A percentile compares a stretch with the other conserved stretches of the same genome.
These are phyloP conservation scores for Nannochloris sp. DNA, from an alignment of 139 green algal species.

Conservation along the genomic window DNA sequence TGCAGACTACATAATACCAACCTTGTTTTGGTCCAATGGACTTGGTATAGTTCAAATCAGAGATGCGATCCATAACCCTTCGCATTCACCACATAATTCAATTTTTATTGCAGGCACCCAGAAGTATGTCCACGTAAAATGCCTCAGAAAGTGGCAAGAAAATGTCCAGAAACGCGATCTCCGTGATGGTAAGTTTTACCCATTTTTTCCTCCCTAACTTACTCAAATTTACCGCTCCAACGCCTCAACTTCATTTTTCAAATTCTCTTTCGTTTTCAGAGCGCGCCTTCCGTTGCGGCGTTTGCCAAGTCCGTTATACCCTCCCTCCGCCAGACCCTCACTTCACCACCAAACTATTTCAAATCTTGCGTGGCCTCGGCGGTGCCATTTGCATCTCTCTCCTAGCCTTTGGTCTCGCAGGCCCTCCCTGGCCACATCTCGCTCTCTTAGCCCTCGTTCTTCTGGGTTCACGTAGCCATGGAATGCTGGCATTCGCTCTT, in stretches of 20 bases:
- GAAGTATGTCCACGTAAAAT: conserved; percentile 32
- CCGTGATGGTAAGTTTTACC: conserved; percentile 4
- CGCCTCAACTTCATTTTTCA: no score
- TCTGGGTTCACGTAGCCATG: conserved; percentile 21
- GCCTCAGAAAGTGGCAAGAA: conserved; percentile 34
- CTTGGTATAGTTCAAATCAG: no score
- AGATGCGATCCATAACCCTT: no score
- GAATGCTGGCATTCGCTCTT: conserved; percentile 12
- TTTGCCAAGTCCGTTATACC: conserved; percentile 28
- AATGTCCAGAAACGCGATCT: conserved; percentile 6
- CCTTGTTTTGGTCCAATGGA: no score
- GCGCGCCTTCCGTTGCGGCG: conserved; percentile 24
- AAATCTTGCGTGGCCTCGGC: neutral
- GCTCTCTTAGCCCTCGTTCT: conserved; percentile 31
- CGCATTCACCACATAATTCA: no score
- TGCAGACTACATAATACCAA: no score
- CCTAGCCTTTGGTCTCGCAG: conserved; percentile 11
- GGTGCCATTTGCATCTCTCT: conserved; percentile 4
- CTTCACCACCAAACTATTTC: neutral
- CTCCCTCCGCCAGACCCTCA: conserved; percentile 5
- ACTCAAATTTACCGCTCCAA: no score
- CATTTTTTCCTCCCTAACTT: neutral
- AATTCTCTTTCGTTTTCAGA: conserved; percentile 20
- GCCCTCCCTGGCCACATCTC: conserved; percentile 33
- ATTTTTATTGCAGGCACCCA: conserved; percentile 38